Percentiles rank a stretch among this genome's conserved stretches.
Conservation (phyloP, 371 early-diverging fungal genomes). For the Neoconidiobolus thromboides region DNA sequence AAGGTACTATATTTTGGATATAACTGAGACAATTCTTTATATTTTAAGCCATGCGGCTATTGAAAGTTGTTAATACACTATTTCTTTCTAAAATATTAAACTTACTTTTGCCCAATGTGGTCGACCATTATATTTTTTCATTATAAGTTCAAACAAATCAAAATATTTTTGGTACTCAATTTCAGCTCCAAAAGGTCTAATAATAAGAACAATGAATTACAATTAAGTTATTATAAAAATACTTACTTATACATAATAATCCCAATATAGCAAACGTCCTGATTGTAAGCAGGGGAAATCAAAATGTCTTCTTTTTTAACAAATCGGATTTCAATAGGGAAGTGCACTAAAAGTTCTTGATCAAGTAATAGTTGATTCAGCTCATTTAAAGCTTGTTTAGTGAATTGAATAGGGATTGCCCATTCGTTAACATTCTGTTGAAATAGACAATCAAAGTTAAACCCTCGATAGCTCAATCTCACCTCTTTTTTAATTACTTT, state of each 20-base stretch:
- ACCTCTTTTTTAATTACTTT: no score
- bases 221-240: no score
- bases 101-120: slow-evolving; percentile 74
- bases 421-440: slow-evolving; percentile 73
- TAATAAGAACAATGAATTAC: no score
- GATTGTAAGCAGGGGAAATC: slow-evolving; percentile 54
- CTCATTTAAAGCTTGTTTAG: slow-evolving; percentile 32
- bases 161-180: slow-evolving; percentile 60
- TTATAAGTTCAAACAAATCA: slow-evolving; percentile 54
- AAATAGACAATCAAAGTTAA: slow-evolving; percentile 71
- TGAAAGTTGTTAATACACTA: no score
- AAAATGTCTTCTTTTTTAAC: slow-evolving; percentile 53
- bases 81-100: no score
- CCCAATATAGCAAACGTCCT: slow-evolving; percentile 60
- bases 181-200: slow-evolving; percentile 42
- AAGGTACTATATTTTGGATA: slow-evolving; percentile 51
- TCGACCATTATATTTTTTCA: slow-evolving; percentile 46
- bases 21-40: slow-evolving; percentile 23
- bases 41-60: slow-evolving; percentile 26
- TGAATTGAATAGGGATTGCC: slow-evolving; percentile 51
- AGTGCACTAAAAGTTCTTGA: slow-evolving; percentile 32
- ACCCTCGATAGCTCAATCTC: slow-evolving; percentile 28
- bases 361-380: not conserved
- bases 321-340: slow-evolving; percentile 65
- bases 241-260: slow-evolving; percentile 45